phyloP scores from a whole-genome alignment of 805 yeast species.

The Saccharomycopsis selenospora region DNA sequence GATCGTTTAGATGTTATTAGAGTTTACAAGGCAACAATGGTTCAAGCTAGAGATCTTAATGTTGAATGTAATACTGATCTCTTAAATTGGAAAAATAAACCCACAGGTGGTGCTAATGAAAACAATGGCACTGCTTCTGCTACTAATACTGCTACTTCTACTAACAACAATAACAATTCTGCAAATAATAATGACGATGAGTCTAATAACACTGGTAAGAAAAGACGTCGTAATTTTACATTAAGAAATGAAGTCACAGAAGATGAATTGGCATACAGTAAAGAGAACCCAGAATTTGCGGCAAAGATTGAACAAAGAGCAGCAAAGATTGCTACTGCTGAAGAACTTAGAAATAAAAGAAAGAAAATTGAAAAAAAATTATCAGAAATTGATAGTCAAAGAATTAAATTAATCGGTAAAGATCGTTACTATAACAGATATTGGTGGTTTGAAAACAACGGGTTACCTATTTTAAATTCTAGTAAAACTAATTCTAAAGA shows the following conservation, averaged over 20 bases:
- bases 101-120: slow-evolving; percentile 7
- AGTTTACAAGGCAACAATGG: slow-evolving; percentile 48
- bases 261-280: slow-evolving; percentile 33
- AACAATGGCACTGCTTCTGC: slow-evolving; percentile 4
- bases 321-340: slow-evolving; percentile 32
- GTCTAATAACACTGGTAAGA: slow-evolving; percentile 23
- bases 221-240: slow-evolving; percentile 29
- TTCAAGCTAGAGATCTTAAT: slow-evolving; percentile 41
- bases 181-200: slow-evolving; percentile 8
- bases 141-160: slow-evolving; percentile 10
- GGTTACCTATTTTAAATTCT: slow-evolving; percentile 50
- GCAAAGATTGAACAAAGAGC: slow-evolving; percentile 40
- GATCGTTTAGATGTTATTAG: slow-evolving; percentile 58
- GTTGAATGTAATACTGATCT: slow-evolving; percentile 30
- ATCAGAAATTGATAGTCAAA: slow-evolving; percentile 65
- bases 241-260: slow-evolving; percentile 33
- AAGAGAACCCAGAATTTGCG: slow-evolving; percentile 36
- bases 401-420: slow-evolving; percentile 69
- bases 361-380: slow-evolving; percentile 52
- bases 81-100: slow-evolving; percentile 18
- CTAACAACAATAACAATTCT: slow-evolving; percentile 22
- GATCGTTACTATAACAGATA: slow-evolving; percentile 82
- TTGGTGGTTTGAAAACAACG: slow-evolving; percentile 93
- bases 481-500: slow-evolving; percentile 24
- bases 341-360: slow-evolving; percentile 42